Evolutionary conservation across 2,329 filamentous ascomycete genomes (phyloP), one percentile per base, ranked within the genome.

Genomic region (Pseudocercospora musae): DNA sequence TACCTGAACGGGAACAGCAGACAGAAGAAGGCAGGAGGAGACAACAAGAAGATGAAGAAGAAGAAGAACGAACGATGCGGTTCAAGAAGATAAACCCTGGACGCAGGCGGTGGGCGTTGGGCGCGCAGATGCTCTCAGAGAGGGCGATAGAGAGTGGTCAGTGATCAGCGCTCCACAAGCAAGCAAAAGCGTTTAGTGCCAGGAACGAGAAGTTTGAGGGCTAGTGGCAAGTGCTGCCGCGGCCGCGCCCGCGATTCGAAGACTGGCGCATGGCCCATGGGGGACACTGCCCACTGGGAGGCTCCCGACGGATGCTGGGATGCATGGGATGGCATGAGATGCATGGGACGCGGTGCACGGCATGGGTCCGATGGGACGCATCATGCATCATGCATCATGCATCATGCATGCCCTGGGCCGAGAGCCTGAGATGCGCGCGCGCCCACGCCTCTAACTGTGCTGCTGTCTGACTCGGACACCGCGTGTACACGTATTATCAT

Each of bases 11-110:
- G 63, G 65, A 68, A 69, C 63, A 60, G 66, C 42, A 61, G 64
- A 66, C 68, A 60, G 66, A 64, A 69, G 62, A 65, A 62, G 67
- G 66, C 64, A 62, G 66, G 69, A 66, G 57, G 58, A 60, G 46
- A 64, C 57, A 63, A 64, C 37, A 42, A 60, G n/a, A n/a, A n/a
- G n/a, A n/a, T n/a, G n/a, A n/a, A n/a, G n/a, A n/a, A n/a, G n/a
- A n/a, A n/a, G n/a, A n/a, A n/a, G n/a, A n/a, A n/a, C n/a, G 59
- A 65, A 66, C 62, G 65, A 66, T 60, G 64, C 63, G 61, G 65
- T 70, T 69, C 63, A 68, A 64, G 64, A 71, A 64, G 64, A 71
- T 70, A 69, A 72, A 72, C 69, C 69, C 68, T 72, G 70, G 69
- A 69, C 62, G 59, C 58, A 60, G 62, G 60, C 62, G 62, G 66